A percentile compares a stretch with the other conserved stretches of the same genome.
Evolutionary conservation across 2,329 filamentous ascomycete species (phyloP).

Genomic region (Penicillium nordicum): DNA sequence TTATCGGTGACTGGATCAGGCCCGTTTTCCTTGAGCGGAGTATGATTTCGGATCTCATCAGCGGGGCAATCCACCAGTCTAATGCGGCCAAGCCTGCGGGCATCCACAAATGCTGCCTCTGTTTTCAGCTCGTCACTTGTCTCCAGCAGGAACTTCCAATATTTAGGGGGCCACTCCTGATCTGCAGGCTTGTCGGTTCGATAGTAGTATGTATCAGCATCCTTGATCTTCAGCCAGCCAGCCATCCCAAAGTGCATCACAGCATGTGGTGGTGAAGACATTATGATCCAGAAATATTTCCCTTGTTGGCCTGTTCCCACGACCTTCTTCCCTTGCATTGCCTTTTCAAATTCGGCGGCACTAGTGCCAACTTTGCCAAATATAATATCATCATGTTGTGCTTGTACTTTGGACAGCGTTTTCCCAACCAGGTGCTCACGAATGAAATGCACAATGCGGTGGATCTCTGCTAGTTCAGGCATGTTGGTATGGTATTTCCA

Average conservation of each 20-base stretch:
- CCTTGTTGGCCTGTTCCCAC: conserved; percentile 75
- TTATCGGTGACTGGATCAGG: conserved; percentile 87
- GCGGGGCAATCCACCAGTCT: conserved; percentile 77
- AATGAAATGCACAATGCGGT: conserved; percentile 81
- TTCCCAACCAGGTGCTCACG: conserved; percentile 80
- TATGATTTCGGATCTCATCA: conserved; percentile 68
- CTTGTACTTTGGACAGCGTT: conserved; percentile 65
- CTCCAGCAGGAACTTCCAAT: conserved; percentile 79
- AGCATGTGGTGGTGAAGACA: conserved; percentile 73
- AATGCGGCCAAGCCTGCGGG: conserved; percentile 73
- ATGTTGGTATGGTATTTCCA: conserved; percentile 27
- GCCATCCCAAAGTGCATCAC: conserved; percentile 81
- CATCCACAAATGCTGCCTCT: conserved; percentile 76
- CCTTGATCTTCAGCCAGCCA: conserved; percentile 85
- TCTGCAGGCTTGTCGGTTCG: conserved; percentile 59
- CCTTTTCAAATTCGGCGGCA: conserved; percentile 68
- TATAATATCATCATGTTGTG: conserved; percentile 76
- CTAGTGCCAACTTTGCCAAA: conserved; percentile 89
- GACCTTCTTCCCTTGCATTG: conserved; percentile 71
- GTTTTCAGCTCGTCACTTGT: conserved; percentile 61
- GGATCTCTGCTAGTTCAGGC: conserved; percentile 61
- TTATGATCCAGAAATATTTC: conserved; percentile 94
- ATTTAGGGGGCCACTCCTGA: conserved; percentile 80
- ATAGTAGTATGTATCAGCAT: conserved; percentile 76
- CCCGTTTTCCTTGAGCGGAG: conserved; percentile 84